Base-by-base conservation (phyloP, 768 basidiomycete genomes). In the Mycena galericulata region DNA sequence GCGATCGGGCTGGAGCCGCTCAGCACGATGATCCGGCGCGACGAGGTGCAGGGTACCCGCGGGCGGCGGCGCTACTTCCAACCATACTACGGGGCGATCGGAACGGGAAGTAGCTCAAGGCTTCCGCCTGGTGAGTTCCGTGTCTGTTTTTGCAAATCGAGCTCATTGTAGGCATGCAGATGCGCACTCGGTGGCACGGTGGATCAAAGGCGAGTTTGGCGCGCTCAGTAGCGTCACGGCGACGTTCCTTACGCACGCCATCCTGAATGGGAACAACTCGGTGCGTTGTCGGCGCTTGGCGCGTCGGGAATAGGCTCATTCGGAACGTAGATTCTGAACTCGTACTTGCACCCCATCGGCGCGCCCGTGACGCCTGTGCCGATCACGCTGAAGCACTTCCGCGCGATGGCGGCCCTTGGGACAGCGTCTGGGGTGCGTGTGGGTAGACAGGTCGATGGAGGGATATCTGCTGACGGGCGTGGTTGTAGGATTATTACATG, bases 351-450 rank as follows among this genome's bases (percentile, higher is more conserved):
- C 45, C 38, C 2, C 17, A 32, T 15, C 20, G 7, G 69, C 76
- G n/a, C 73, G 68, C 53, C 72, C 74, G 41, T 45, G 70, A 26
- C 61, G 74, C 29, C 68, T 72, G 90, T 93, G 29, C 93, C 92
- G 24, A 75, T 93, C 34, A 94, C 92, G 7, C 79, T 94, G 56
- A 89, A 92, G 73, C 92, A 93, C 73, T 94, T 94, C 80, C 86
- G 89, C 75, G 74, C 91, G n/a, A 83, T 94, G 51, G 92, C 92
- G 4, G 86, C 84, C 47, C 79, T 94, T 20, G 92, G 91, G 22
- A 84, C 84, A 66, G 79, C 83, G 30, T 87, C 90, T 11, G 90
- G 90, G 74, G 73, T 90, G 77, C 40, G 58, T n/a, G 57, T 56
- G 45, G n/a, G 17, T 38, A 30, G 12, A 22, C 26, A 20, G 4